phyloP scores from a whole-genome alignment of 2,329 filamentous ascomycete genomes.

The Penicillium sp. region DNA sequence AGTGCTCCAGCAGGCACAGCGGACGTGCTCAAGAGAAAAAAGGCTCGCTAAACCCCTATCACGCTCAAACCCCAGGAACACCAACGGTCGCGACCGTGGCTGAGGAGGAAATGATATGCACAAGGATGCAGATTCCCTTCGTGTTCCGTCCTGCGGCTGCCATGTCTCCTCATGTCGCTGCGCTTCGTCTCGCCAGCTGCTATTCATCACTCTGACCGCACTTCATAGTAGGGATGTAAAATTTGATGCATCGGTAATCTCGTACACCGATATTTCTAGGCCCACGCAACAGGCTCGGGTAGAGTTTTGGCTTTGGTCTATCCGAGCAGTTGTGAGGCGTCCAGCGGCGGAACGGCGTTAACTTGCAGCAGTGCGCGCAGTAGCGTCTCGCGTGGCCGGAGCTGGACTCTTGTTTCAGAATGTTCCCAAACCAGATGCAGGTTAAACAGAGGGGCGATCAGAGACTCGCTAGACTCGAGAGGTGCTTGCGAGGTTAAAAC shows the following conservation, averaged over 20 bases:
- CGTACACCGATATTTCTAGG: constrained; percentile 2
- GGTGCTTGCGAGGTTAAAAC: background rate
- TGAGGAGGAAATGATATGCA: background rate
- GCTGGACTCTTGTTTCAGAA: constrained; percentile 21
- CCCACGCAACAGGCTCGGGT: background rate
- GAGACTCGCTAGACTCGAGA: background rate
- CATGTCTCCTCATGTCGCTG: background rate
- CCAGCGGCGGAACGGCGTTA: constrained; percentile 14
- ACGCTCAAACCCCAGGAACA: background rate
- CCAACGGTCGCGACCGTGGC: background rate
- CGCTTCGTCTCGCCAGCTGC: background rate
- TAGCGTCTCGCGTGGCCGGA: constrained; percentile 26
- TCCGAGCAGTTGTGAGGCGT: constrained; percentile 19
- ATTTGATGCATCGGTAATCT: background rate
- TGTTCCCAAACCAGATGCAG: constrained; percentile 1
- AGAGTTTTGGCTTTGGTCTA: background rate
- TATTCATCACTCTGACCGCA: constrained; percentile 1
- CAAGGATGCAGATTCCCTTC: background rate
- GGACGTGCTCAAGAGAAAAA: background rate
- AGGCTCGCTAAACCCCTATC: background rate
- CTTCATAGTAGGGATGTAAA: background rate
- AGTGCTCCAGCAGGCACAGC: constrained; percentile 6
- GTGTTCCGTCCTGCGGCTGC: background rate
- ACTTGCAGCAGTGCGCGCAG: constrained; percentile 16
- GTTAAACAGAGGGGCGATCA: background rate